Conservation (phyloP, 2,329 filamentous ascomycete species). For the Ambrosiella beaveri region DNA sequence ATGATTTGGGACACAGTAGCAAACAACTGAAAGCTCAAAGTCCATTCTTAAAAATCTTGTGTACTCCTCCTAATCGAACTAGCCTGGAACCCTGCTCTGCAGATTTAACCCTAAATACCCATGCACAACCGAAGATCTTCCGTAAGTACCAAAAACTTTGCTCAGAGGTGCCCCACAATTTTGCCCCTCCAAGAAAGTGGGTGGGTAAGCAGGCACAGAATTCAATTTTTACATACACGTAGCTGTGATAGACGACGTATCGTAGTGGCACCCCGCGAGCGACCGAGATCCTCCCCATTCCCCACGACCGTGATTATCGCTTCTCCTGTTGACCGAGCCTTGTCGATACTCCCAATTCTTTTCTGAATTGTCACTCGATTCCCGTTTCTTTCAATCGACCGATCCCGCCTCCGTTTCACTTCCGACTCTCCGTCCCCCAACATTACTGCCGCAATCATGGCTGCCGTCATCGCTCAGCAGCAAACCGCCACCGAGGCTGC, state of each 20-base stretch:
- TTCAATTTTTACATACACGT: constrained; percentile 12
- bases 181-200: constrained; percentile 12
- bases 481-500: constrained; percentile 22
- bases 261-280: constrained; percentile 4
- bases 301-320: background rate
- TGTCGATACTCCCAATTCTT: background rate
- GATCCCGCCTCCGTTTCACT: background rate
- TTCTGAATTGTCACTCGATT: background rate
- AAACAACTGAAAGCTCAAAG: too few species aligned
- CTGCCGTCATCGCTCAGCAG: constrained; percentile 19
- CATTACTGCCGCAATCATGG: constrained; percentile 17
- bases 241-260: background rate
- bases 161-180: constrained; percentile 9
- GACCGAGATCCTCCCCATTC: constrained; percentile 5
- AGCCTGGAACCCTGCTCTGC: background rate
- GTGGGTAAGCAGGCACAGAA: constrained; percentile 9
- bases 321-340: background rate
- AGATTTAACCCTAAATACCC: background rate
- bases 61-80: too few species aligned
- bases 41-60: too few species aligned
- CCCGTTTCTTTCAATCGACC: background rate
- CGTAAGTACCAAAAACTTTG: constrained; percentile 12
- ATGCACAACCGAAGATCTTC: constrained; percentile 5
- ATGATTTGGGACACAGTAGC: too few species aligned
- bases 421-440: background rate